Evolutionary conservation across 352 stramenopile genomes (phyloP).

Genomic region (Phytophthora aleatoria): DNA sequence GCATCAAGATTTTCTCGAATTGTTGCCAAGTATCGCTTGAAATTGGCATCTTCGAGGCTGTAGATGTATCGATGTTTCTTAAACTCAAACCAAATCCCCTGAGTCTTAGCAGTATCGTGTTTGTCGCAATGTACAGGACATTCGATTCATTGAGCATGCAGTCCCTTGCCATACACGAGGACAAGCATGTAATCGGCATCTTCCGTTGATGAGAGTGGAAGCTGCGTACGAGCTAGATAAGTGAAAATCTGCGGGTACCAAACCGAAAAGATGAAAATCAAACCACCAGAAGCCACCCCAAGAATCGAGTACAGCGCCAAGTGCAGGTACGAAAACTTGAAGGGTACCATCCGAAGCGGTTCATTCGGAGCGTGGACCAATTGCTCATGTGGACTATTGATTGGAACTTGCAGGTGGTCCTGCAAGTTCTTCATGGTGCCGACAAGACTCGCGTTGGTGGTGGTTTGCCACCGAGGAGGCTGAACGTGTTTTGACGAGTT

Average conservation of each 20-base stretch:
- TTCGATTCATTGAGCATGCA: constrained; percentile 52
- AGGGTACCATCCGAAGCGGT: constrained; percentile 46
- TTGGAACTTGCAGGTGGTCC: constrained; percentile 21
- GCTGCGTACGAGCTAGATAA: constrained; percentile 42
- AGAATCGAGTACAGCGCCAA: constrained; percentile 43
- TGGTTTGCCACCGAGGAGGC: neutral
- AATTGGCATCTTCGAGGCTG: constrained; percentile 50
- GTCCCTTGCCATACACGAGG: constrained; percentile 45
- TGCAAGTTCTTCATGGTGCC: constrained; percentile 14
- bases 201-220: constrained; percentile 31
- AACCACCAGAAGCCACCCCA: constrained; percentile 29
- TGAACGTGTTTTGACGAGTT: neutral
- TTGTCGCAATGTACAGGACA: constrained; percentile 24
- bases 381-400: constrained; percentile 29
- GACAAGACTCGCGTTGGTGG: neutral
- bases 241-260: constrained; percentile 80
- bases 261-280: constrained; percentile 47
- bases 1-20: constrained; percentile 40
- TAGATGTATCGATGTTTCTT: constrained; percentile 77
- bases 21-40: constrained; percentile 58
- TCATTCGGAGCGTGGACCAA: constrained; percentile 58
- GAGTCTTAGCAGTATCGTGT: neutral
- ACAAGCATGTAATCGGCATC: constrained; percentile 59
- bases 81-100: constrained; percentile 69
- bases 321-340: constrained; percentile 46